Base-by-base conservation (phyloP, 148 eudicot genomes). In the Fallopia convolvulus region DNA sequence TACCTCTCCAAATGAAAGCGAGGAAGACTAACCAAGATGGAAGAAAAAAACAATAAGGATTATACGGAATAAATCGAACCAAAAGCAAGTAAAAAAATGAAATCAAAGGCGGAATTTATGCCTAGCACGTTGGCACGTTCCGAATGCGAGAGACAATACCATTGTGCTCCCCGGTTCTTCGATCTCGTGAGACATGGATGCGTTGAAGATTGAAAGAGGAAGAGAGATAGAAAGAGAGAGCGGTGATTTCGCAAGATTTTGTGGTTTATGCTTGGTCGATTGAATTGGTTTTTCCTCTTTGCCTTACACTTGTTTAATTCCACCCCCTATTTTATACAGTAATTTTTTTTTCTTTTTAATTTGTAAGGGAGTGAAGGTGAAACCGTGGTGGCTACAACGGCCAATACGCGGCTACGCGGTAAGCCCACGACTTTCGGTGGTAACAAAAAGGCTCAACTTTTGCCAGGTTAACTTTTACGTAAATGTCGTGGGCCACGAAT, bases 371-470 rank as follows among this genome's bases (percentile, higher is more conserved):
- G 30, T 30, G 70, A 63, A 63, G 30, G 30, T 30, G 70, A 63
- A 63, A 32, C 70, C 70, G 70, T 63, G 70, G 70, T 63, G 70
- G 70, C 39, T 10, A 23, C 66, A 58, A 58, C 32, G 21, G 20
- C 63, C 7, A 13, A 18, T 50, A 50, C 55, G n/a, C 58, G 58
- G 21, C 20, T 52, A 52, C 20, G 20, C 20, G 58, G 32, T 58
- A 4, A 21, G 61, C 26, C 61, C 10, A 15, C 61, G 8, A 55
- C 61, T 55, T 52, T 52, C 3, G 39, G 39, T 36, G 39, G 39
- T 36, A 2, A 36, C 39, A 36, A 36, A 36, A 36, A 36, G 39
- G 39, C 39, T 36, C 4, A 36, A 44, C 47, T 44, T 44, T 44
- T 44, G 47, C 47, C 11, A 8, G 10, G 9, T 44, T 6, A 44